Evolutionary conservation across 352 stramenopile species (phyloP).

Genomic region (Globisporangium cystogenes): DNA sequence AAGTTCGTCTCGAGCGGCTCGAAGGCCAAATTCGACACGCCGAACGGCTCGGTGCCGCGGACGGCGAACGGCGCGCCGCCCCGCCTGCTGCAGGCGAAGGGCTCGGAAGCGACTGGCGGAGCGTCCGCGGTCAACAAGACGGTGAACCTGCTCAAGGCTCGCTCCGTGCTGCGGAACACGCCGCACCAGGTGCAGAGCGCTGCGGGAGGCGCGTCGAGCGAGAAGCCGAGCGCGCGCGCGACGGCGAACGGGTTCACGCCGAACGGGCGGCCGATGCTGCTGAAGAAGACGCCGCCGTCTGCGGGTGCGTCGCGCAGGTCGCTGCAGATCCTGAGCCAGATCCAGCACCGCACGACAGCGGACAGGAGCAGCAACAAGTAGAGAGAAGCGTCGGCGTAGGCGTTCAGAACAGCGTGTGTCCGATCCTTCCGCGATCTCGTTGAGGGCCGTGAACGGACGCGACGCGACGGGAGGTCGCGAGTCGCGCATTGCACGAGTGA

Average conservation of each 20-base stretch:
- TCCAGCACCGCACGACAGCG: conserved; percentile 40
- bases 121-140: conserved; percentile 27
- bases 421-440: neutral
- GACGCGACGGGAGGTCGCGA: neutral
- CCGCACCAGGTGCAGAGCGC: conserved; percentile 7
- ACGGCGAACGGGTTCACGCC: conserved; percentile 25
- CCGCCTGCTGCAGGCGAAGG: conserved; percentile 45
- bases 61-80: conserved; percentile 19
- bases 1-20: conserved; percentile 44
- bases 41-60: conserved; percentile 24
- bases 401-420: too few relatives aligned
- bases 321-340: conserved; percentile 82
- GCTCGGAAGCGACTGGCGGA: conserved; percentile 20
- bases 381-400: neutral
- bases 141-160: conserved; percentile 79
- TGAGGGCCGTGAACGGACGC: neutral
- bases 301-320: conserved; percentile 60
- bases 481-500: neutral
- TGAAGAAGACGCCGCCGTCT: conserved; percentile 61
- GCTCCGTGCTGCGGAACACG: conserved; percentile 36
- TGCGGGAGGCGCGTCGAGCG: conserved; percentile 4
- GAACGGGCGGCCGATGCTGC: conserved; percentile 20
- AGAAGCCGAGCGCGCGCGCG: conserved; percentile 10
- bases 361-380: neutral
- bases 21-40: conserved; percentile 51